Percentiles rank a stretch among this genome's conserved stretches.
Conservation (phyloP, 2,329 filamentous ascomycete species). For the Aspergillus fischeri region DNA sequence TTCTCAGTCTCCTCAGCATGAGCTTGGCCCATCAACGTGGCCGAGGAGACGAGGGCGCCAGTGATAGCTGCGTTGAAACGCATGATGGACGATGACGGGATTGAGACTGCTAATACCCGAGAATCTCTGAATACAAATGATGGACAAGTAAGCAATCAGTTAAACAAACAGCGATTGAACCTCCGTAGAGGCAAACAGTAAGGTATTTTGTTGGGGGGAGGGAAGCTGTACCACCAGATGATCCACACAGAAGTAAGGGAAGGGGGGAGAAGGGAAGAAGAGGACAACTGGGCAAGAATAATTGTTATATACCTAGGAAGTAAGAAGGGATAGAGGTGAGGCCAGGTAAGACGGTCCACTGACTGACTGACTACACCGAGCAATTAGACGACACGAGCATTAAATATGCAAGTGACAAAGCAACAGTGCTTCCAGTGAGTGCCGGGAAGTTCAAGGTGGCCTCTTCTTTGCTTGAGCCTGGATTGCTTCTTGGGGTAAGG, state of each 20-base stretch:
- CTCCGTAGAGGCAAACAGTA: conserved; percentile 12
- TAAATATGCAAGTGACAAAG: neutral
- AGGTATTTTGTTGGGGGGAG: neutral
- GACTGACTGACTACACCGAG: neutral
- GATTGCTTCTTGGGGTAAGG: conserved; percentile 13
- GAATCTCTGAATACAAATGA: conserved; percentile 3
- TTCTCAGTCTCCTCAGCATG: conserved; percentile 67
- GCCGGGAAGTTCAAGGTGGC: conserved; percentile 41
- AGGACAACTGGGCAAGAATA: conserved; percentile 18
- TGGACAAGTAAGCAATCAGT: conserved; percentile 15
- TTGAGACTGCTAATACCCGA: neutral
- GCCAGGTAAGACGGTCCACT: neutral
- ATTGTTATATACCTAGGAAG: conserved; percentile 28
- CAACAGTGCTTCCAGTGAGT: conserved; percentile 8
- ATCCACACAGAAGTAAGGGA: conserved; percentile 8
- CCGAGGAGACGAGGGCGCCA: conserved; percentile 64
- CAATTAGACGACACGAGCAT: neutral
- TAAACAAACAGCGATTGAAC: conserved; percentile 16
- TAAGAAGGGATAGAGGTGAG: neutral
- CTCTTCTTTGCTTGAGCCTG: conserved; percentile 34
- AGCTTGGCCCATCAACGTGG: conserved; percentile 62
- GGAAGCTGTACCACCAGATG: conserved; percentile 10
- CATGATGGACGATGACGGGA: conserved; percentile 54
- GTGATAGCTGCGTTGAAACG: conserved; percentile 77
- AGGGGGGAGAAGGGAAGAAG: conserved; percentile 13